Percentiles rank a stretch among this genome's conserved stretches.
phyloP scores from a whole-genome alignment of 1,284 basidiomycete species.

The Tausonia pullulans region DNA sequence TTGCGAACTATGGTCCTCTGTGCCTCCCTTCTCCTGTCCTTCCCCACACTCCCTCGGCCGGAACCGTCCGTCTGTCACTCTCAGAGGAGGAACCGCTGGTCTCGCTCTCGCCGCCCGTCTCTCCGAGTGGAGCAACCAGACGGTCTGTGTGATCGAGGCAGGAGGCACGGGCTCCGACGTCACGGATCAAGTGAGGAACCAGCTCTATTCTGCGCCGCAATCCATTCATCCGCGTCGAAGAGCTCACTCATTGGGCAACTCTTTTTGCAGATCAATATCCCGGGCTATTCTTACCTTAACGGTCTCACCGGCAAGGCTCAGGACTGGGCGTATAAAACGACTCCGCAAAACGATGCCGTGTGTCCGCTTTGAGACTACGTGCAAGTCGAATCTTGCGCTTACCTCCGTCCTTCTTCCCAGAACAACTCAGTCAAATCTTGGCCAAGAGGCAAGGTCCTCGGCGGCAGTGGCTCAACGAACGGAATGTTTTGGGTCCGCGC shows the following conservation, averaged over 20 bases:
- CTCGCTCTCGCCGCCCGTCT: slow-evolving; percentile 58
- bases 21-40: neutral
- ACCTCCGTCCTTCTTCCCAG: no score
- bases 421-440: slow-evolving; percentile 32
- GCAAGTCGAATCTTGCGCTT: no score
- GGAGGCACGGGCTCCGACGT: slow-evolving; percentile 49
- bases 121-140: slow-evolving; percentile 54
- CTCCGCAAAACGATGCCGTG: slow-evolving; percentile 36
- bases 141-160: slow-evolving; percentile 61
- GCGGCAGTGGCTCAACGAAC: slow-evolving; percentile 57
- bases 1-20: neutral
- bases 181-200: slow-evolving; percentile 19
- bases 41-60: neutral
- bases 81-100: slow-evolving; percentile 59
- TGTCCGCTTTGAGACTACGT: no score
- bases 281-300: slow-evolving; percentile 32
- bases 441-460: slow-evolving; percentile 57
- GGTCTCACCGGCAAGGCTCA: slow-evolving; percentile 38
- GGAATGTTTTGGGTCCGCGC: slow-evolving; percentile 46
- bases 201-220: slow-evolving; percentile 17
- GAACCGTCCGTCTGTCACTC: slow-evolving; percentile 11
- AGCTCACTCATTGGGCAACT: slow-evolving; percentile 2
- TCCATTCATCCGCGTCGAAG: slow-evolving; percentile 33
- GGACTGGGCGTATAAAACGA: slow-evolving; percentile 54
- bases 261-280: slow-evolving; percentile 33